These are phyloP conservation scores for Miamiensis avidus DNA, from an alignment of 169 alveolate species.

Conservation along the genomic window DNA sequence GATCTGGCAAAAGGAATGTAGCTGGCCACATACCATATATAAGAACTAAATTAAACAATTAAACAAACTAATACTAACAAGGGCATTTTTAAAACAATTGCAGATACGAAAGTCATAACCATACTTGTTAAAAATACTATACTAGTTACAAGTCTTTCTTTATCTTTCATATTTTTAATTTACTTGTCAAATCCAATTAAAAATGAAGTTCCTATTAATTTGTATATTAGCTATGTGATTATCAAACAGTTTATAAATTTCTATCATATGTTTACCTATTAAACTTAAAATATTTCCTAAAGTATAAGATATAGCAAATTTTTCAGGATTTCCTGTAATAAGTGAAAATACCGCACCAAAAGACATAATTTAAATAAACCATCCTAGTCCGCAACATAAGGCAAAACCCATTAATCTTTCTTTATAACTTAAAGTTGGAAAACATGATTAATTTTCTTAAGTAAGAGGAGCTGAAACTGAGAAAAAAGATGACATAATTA, in stretches of 20 bases:
- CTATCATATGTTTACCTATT: not conserved
- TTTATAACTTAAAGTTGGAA: conserved; percentile 27
- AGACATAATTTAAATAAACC: conserved; percentile 23
- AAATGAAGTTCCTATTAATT: conserved; percentile 7
- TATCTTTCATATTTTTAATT: conserved; percentile 18
- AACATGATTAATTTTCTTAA: not conserved
- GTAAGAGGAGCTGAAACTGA: not conserved
- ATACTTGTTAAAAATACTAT: conserved; percentile 17
- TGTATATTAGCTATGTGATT: too few relatives aligned
- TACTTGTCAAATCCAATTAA: conserved; percentile 32
- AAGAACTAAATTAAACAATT: conserved; percentile 24
- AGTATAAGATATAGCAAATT: conserved; percentile 32
- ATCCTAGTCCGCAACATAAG: conserved; percentile 19
- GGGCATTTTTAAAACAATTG: conserved; percentile 7
- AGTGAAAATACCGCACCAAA: conserved; percentile 26
- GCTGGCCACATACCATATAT: conserved; percentile 42
- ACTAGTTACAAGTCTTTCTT: conserved; percentile 19
- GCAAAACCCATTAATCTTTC: conserved; percentile 28
- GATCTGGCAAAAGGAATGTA: conserved; percentile 48
- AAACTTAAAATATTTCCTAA: conserved; percentile 27
- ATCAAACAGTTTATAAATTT: too few relatives aligned
- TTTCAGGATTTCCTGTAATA: conserved; percentile 28
- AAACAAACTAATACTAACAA: conserved; percentile 29
- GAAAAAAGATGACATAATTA: not conserved
- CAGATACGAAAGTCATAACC: conserved; percentile 27